phyloP scores from a whole-genome alignment of 2,329 filamentous ascomycete species.

The Colletotrichum theobromicola region DNA sequence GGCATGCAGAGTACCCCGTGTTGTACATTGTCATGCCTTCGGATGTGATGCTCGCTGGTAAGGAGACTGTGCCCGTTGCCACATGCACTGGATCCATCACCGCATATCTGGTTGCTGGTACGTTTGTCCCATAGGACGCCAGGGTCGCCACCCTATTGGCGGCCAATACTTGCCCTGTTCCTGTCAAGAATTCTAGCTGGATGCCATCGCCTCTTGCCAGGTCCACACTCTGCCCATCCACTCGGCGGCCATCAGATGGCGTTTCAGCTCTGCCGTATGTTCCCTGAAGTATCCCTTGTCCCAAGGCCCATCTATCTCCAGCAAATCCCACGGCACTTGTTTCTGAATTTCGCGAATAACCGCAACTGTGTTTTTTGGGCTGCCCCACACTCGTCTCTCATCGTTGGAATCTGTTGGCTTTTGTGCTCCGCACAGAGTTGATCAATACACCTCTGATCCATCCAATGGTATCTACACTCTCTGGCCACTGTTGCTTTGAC shows the following conservation, averaged over 20 bases:
- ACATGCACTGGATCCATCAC: not conserved
- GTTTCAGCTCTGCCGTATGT: not conserved
- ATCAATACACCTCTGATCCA: not conserved
- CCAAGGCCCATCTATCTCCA: not conserved
- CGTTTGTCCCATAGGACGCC: not conserved
- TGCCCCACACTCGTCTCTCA: not conserved
- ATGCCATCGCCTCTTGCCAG: not conserved
- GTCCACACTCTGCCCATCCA: not conserved
- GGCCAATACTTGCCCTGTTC: not conserved
- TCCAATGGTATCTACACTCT: not conserved
- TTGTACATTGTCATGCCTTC: not conserved
- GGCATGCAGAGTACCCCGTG: not conserved
- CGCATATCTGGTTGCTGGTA: not conserved
- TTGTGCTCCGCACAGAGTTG: not conserved
- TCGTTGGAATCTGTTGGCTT: not conserved
- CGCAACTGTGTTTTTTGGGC: not conserved
- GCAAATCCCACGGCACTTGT: not conserved
- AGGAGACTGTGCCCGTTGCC: not conserved
- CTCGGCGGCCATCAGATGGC: not conserved
- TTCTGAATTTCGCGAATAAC: not conserved
- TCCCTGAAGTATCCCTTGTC: not conserved
- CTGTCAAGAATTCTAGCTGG: not conserved
- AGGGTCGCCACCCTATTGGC: not conserved
- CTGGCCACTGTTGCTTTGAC: not conserved
- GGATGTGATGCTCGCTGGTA: not conserved